Percentiles rank a stretch among this genome's conserved stretches.
Evolutionary conservation across 257 asterid species (phyloP).

Genomic region (Gentiana macrophylla): DNA sequence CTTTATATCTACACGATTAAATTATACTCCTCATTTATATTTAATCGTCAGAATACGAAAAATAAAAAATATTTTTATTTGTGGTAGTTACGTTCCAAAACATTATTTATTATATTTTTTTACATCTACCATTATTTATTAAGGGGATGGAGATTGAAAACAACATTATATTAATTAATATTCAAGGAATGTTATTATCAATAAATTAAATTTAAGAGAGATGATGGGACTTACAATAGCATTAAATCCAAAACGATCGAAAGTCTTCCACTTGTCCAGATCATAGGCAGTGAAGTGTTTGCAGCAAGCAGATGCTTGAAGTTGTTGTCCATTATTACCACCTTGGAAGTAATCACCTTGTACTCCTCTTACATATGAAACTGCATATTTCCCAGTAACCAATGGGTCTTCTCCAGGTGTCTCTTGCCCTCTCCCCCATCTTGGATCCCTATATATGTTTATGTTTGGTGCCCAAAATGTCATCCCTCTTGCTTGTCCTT

Average conservation of each 20-base stretch:
- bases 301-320: constrained; percentile 78
- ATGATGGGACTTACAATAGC: constrained; percentile 35
- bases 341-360: constrained; percentile 58
- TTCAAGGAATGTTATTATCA: neutral
- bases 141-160: neutral
- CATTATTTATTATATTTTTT: too few relatives aligned
- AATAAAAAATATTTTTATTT: neutral
- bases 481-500: constrained; percentile 71
- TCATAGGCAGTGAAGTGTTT: constrained; percentile 88
- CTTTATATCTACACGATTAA: neutral
- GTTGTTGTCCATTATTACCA: constrained; percentile 22
- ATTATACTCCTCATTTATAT: too few relatives aligned
- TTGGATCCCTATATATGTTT: constrained; percentile 70
- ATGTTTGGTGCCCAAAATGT: constrained; percentile 89
- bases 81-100: too few relatives aligned
- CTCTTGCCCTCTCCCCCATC: constrained; percentile 93
- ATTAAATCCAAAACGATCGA: constrained; percentile 42
- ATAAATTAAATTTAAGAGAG: neutral
- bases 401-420: constrained; percentile 82
- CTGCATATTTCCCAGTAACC: constrained; percentile 44
- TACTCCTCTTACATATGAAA: constrained; percentile 59
- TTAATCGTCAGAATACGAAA: too few relatives aligned
- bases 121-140: too few relatives aligned
- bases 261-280: constrained; percentile 59
- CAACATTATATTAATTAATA: neutral